Conservation (phyloP, 2,329 filamentous ascomycete species). For the Blumeriella jaapii region DNA sequence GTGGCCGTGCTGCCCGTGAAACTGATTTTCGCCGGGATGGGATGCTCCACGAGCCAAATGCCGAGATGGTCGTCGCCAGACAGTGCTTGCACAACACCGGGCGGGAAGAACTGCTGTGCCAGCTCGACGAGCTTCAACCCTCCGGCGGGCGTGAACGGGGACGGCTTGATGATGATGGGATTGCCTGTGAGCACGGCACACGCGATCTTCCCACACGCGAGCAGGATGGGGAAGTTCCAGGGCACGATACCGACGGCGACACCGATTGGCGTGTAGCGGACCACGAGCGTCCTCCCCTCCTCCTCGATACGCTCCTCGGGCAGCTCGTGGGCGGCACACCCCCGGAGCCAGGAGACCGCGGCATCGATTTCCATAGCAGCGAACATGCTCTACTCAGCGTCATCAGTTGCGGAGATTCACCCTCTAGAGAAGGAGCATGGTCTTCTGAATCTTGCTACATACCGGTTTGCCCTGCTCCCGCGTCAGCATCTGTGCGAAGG, state of each 20-base stretch:
- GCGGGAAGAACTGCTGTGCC: slow-evolving; percentile 36
- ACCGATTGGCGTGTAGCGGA: slow-evolving; percentile 36
- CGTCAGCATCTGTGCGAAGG: slow-evolving; percentile 35
- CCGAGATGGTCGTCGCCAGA: slow-evolving; percentile 44
- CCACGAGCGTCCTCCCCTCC: slow-evolving; percentile 23
- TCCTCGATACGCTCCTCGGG: slow-evolving; percentile 13
- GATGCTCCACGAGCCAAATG: slow-evolving; percentile 40
- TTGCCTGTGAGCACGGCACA: slow-evolving; percentile 40
- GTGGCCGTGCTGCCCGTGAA: slow-evolving; percentile 46
- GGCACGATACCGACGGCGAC: slow-evolving; percentile 44
- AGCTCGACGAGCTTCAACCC: slow-evolving; percentile 42
- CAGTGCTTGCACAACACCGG: slow-evolving; percentile 44
- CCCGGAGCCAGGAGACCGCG: background rate
- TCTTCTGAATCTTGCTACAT: background rate
- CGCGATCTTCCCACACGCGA: slow-evolving; percentile 39
- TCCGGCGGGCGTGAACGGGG: slow-evolving; percentile 43
- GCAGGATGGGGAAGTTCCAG: slow-evolving; percentile 45
- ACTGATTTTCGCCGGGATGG: slow-evolving; percentile 42
- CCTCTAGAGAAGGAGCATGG: background rate
- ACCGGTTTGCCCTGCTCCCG: slow-evolving; percentile 41
- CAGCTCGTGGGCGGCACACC: slow-evolving; percentile 1
- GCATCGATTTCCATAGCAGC: background rate
- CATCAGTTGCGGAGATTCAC: too few species aligned
- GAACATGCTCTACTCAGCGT: background rate
- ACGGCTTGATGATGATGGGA: slow-evolving; percentile 46